Base-by-base conservation (phyloP, 192 early-diverging fungal genomes). In the Entomortierella lignicola region DNA sequence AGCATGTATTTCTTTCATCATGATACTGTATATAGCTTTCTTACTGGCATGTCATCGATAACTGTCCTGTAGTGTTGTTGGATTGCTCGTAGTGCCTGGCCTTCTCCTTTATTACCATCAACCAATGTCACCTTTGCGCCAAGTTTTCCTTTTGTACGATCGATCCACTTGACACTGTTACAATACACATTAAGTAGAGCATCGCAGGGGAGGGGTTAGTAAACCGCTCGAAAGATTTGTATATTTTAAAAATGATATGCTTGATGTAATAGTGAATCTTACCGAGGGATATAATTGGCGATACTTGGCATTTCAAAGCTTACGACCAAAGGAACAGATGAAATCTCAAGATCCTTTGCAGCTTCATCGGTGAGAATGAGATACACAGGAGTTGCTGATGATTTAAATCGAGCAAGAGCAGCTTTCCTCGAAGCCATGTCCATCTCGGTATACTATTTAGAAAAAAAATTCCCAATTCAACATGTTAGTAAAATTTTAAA, bases 1-100 rank as follows among this genome's bases (percentile, higher is more conserved):
- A 51, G 47, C 4, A 50, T 50, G 5, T 50, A 10, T 50, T 50
- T 8, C 21, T 50, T n/a, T n/a, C n/a, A n/a, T n/a, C n/a, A n/a
- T 8, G 15, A 4, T 50, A 4, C 47, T 17, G 47, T 50, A 17
- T 10, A 17, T 12, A 47, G 5, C 8, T 18, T 30, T 8, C 74
- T 70, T 70, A 79, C 75, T 23, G 75, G 75, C 67, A 79, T 70
- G n/a, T 79, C 75, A 21, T 79, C 75, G 31, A 79, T 79, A 5
- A 57, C 66, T 2, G 75, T 70, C 20, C 63, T 55, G 31, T 79
- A 79, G n/a, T 79, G 75, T 23, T 69, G 57, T 25, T 79, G 75
- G 23, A 79, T 79, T 18, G 68, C 55, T 30, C 67, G 23, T 13
- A 79, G 31, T 23, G 56, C 62, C 25, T 70, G 75, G 1, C 66